Conservation (phyloP, 306 rosid species). For the Prunus armeniaca region DNA sequence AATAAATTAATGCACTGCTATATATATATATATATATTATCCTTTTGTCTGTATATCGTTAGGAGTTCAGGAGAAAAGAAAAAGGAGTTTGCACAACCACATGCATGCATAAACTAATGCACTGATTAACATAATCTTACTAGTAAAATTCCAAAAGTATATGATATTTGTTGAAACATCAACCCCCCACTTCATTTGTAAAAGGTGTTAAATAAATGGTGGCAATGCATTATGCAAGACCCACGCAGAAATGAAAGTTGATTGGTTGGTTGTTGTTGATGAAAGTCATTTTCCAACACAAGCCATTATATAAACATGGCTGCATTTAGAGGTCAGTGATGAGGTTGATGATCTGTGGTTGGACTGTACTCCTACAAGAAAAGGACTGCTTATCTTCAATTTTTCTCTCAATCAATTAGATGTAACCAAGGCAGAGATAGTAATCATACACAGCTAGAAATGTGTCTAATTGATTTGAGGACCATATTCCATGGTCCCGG, state of each 20-base stretch:
- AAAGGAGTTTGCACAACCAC: too few species aligned
- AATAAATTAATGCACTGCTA: too few species aligned
- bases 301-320: not conserved
- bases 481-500: conserved; percentile 28
- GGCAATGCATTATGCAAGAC: conserved; percentile 14
- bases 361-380: conserved; percentile 1
- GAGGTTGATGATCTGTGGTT: not conserved
- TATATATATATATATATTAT: too few species aligned
- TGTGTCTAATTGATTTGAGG: conserved; percentile 23
- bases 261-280: conserved; percentile 10
- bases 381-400: conserved; percentile 18
- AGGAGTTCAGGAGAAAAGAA: too few species aligned
- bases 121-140: not conserved
- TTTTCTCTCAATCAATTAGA: conserved; percentile 23
- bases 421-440: conserved; percentile 26
- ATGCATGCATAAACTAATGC: too few species aligned
- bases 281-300: conserved; percentile 21
- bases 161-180: conserved; percentile 1
- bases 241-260: conserved; percentile 19
- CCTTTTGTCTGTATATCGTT: too few species aligned
- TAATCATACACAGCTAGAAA: not conserved
- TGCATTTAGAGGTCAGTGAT: not conserved
- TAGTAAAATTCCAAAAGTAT: not conserved
- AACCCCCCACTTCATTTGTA: conserved; percentile 14
- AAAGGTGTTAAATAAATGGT: conserved; percentile 29